A percentile compares a stretch with the other conserved stretches of the same genome.
phyloP scores from a whole-genome alignment of 2,329 filamentous ascomycete species.

The Aspergillus hiratsukae region DNA sequence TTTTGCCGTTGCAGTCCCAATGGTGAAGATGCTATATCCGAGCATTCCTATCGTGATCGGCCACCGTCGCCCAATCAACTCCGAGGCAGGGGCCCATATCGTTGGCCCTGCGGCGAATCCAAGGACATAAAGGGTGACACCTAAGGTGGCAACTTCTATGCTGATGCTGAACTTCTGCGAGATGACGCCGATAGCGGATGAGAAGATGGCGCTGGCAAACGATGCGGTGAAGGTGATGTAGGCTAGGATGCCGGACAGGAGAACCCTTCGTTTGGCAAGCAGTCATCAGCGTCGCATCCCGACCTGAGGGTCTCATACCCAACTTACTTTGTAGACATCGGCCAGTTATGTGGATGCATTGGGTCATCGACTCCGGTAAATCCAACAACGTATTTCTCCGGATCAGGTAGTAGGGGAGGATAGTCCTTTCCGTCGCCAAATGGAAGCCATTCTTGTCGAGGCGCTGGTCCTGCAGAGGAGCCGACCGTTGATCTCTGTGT shows the following conservation, averaged over 20 bases:
- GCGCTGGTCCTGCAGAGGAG: slow-evolving; percentile 13
- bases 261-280: slow-evolving; percentile 1
- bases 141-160: slow-evolving; percentile 41
- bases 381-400: slow-evolving; percentile 53
- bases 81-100: slow-evolving; percentile 58
- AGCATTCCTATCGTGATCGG: slow-evolving; percentile 42
- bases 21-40: slow-evolving; percentile 41
- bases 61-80: slow-evolving; percentile 56
- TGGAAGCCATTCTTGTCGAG: slow-evolving; percentile 23
- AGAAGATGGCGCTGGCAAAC: slow-evolving; percentile 61
- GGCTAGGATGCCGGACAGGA: slow-evolving; percentile 17
- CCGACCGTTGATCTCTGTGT: slow-evolving; percentile 25
- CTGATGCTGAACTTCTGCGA: slow-evolving; percentile 45
- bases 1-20: slow-evolving; percentile 40
- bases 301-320: no score
- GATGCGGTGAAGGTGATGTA: slow-evolving; percentile 49
- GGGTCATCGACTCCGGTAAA: slow-evolving; percentile 50
- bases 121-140: slow-evolving; percentile 46
- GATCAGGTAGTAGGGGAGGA: slow-evolving; percentile 43
- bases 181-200: slow-evolving; percentile 55
- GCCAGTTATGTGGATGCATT: slow-evolving; percentile 51
- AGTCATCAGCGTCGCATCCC: background rate
- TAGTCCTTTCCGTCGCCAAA: slow-evolving; percentile 24
- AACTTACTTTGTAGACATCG: slow-evolving; percentile 38
- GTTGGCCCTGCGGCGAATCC: slow-evolving; percentile 57